Conservation (phyloP, 495 filamentous ascomycete species). For the Penicillium pancosmium region DNA sequence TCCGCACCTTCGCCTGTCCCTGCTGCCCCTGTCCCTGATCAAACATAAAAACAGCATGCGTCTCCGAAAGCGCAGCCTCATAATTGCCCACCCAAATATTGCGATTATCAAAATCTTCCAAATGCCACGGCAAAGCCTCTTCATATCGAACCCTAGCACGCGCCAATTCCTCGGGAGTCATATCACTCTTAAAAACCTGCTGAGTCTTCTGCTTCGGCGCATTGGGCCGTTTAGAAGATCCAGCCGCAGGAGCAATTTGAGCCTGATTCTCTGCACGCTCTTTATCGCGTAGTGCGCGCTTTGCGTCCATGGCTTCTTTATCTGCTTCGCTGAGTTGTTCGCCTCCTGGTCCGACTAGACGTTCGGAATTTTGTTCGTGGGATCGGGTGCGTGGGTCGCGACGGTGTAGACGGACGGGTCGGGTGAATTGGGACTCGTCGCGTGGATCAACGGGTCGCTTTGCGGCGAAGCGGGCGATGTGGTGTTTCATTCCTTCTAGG, state of each 20-base stretch:
- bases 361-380: constrained; percentile 40
- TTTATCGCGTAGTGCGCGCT: constrained; percentile 69
- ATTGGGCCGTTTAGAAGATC: constrained; percentile 63
- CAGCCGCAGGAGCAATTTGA: constrained; percentile 77
- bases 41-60: constrained; percentile 72
- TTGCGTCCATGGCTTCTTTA: constrained; percentile 72
- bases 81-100: constrained; percentile 92
- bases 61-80: constrained; percentile 79
- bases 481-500: constrained; percentile 78
- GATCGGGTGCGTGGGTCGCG: constrained; percentile 80
- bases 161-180: constrained; percentile 81
- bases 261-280: constrained; percentile 81
- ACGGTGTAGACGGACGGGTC: constrained; percentile 85
- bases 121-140: constrained; percentile 91
- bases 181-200: constrained; percentile 72
- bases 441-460: constrained; percentile 70
- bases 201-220: constrained; percentile 65
- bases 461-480: constrained; percentile 75
- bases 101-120: constrained; percentile 94
- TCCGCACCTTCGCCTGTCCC: constrained; percentile 61
- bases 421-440: constrained; percentile 78
- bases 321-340: constrained; percentile 62
- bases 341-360: constrained; percentile 45
- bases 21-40: constrained; percentile 30
- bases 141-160: constrained; percentile 84